These are phyloP conservation scores for Paramecium pentaurelia DNA, from an alignment of 73 alveolate genomes.

Conservation along the genomic window DNA sequence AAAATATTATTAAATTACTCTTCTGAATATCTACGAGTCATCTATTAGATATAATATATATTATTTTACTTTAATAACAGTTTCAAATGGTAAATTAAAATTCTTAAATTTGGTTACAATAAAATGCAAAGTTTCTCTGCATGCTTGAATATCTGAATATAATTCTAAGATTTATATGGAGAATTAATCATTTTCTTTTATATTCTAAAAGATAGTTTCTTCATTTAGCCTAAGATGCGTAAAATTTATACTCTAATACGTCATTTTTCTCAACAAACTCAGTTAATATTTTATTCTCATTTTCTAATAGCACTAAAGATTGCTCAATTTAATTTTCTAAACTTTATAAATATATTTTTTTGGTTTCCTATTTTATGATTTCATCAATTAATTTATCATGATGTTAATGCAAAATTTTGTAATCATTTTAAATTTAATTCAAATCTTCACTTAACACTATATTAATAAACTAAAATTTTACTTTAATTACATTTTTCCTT, in stretches of 20 bases:
- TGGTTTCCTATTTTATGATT: not conserved
- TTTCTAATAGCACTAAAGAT: not conserved
- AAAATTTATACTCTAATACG: not conserved
- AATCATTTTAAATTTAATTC: not conserved
- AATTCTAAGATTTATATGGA: not conserved
- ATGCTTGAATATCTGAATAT: not conserved
- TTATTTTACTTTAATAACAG: not conserved
- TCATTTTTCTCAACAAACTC: not conserved
- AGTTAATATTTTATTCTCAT: not conserved
- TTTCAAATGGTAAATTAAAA: not conserved
- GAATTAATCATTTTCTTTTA: not conserved
- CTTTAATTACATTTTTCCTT: not conserved
- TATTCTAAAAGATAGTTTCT: not conserved
- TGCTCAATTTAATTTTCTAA: not conserved
- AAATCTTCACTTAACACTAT: not conserved
- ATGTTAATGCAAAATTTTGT: not conserved
- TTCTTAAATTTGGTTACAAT: not conserved
- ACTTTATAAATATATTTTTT: not conserved
- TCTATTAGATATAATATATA: not conserved
- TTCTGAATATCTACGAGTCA: not conserved
- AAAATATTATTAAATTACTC: not conserved
- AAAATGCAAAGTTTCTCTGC: constrained; percentile 8
- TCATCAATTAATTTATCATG: not conserved
- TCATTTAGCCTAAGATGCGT: constrained; percentile 11
- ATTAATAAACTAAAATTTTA: not conserved